Evolutionary conservation across 2,329 filamentous ascomycete genomes (phyloP).

Genomic region (Fonsecaea nubica): DNA sequence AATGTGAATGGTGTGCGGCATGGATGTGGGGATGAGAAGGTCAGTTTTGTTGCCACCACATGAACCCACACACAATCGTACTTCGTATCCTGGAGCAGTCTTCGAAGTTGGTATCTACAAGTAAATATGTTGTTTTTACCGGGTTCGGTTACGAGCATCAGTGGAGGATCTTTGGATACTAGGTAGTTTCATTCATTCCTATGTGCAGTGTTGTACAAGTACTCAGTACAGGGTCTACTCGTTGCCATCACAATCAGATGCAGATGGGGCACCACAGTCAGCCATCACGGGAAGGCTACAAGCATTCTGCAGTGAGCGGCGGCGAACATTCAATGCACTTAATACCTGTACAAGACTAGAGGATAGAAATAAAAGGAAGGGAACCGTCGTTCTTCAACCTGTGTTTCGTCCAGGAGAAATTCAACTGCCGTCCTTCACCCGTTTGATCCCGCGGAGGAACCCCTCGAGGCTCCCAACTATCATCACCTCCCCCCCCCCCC

Average conservation of each 20-base stretch:
- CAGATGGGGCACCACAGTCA: neutral
- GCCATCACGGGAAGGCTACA: neutral
- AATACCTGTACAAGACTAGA: neutral
- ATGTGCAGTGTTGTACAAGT: neutral
- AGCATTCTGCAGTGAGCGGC: neutral
- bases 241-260: neutral
- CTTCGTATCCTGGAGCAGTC: neutral
- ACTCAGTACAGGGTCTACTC: neutral
- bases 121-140: no score
- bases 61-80: neutral
- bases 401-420: neutral
- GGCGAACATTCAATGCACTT: neutral
- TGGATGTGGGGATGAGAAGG: neutral
- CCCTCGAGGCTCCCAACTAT: neutral
- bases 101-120: neutral
- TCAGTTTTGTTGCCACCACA: neutral
- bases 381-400: neutral
- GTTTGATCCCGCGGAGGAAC: neutral
- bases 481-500: neutral
- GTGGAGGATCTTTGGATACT: no score
- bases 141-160: no score
- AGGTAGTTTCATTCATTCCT: no score
- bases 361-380: conserved; percentile 5
- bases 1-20: neutral
- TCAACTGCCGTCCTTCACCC: conserved; percentile 2